Conservation (phyloP, 805 yeast genomes). For the Pichia nanzhaoensis region DNA sequence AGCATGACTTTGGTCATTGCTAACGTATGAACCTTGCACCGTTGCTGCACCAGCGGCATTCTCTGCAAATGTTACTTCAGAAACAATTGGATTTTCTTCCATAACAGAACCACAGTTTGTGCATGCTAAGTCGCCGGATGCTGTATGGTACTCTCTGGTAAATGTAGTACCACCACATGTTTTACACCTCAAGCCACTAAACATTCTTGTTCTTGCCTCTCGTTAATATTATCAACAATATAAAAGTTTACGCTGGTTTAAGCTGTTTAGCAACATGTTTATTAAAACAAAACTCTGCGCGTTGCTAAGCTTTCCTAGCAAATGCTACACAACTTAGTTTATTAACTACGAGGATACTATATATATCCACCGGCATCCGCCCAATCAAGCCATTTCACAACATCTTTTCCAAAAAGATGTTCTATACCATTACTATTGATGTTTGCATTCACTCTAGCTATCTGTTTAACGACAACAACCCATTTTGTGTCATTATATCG, state of each 20-base stretch:
- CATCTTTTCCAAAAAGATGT: conserved; percentile 22
- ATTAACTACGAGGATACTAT: too few species aligned
- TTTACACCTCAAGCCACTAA: conserved; percentile 20
- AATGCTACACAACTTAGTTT: too few species aligned
- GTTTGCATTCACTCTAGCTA: conserved; percentile 15
- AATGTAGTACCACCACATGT: conserved; percentile 50
- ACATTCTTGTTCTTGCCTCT: conserved; percentile 1
- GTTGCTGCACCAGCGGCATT: conserved; percentile 89
- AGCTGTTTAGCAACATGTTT: too few species aligned
- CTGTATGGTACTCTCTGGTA: conserved; percentile 44
- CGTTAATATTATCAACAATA: too few species aligned
- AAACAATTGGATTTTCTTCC: conserved; percentile 90
- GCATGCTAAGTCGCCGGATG: conserved; percentile 77
- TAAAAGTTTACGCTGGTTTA: too few species aligned
- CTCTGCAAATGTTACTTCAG: conserved; percentile 93
- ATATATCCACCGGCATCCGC: conserved; percentile 5
- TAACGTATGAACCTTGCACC: conserved; percentile 91
- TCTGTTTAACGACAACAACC: conserved; percentile 19
- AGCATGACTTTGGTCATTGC: conserved; percentile 78
- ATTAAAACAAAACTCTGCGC: too few species aligned
- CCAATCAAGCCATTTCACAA: conserved; percentile 20
- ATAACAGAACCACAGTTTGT: conserved; percentile 76
- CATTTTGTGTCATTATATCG: conserved; percentile 10
- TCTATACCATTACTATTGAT: background rate
- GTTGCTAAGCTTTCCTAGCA: too few species aligned